Conservation (phyloP, 2,329 filamentous ascomycete species). For the Microsporum ferrugineum region DNA sequence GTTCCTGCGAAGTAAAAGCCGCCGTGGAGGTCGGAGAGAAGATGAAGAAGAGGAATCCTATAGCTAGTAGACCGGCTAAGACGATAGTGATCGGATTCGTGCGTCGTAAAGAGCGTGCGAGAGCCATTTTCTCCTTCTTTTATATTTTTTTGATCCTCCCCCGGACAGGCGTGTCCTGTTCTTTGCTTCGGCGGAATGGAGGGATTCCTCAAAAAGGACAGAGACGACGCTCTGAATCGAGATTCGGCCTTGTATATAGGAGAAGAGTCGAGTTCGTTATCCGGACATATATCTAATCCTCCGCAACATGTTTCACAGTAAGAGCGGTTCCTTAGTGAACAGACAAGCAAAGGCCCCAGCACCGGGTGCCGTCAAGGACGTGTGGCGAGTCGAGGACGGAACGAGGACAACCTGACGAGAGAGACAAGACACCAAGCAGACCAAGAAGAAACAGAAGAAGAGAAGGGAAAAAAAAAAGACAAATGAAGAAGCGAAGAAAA, state of each 20-base stretch:
- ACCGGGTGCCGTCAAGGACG: too few species aligned
- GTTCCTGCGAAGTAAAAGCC: slow-evolving; percentile 39
- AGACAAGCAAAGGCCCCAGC: too few species aligned
- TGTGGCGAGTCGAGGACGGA: not conserved
- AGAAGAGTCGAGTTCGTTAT: not conserved
- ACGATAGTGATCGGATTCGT: slow-evolving; percentile 65
- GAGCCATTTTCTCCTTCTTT: slow-evolving; percentile 37
- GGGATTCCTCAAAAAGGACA: not conserved
- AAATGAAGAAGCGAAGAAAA: not conserved
- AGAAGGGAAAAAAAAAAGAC: not conserved
- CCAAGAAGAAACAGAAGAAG: not conserved
- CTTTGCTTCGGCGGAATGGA: not conserved
- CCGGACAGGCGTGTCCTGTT: too few species aligned
- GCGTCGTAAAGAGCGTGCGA: slow-evolving; percentile 60
- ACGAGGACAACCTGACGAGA: too few species aligned
- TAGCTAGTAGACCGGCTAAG: slow-evolving; percentile 58
- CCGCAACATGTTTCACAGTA: slow-evolving; percentile 1
- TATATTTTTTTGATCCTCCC: too few species aligned
- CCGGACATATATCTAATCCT: slow-evolving; percentile 1
- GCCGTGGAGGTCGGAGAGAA: slow-evolving; percentile 45
- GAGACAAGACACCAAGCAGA: too few species aligned
- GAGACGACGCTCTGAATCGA: not conserved
- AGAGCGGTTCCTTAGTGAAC: not conserved
- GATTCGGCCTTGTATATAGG: not conserved
- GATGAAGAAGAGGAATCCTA: slow-evolving; percentile 59